These are phyloP conservation scores for Stylonectria norvegica DNA, from an alignment of 2,329 filamentous ascomycete genomes.

Conservation along the genomic window DNA sequence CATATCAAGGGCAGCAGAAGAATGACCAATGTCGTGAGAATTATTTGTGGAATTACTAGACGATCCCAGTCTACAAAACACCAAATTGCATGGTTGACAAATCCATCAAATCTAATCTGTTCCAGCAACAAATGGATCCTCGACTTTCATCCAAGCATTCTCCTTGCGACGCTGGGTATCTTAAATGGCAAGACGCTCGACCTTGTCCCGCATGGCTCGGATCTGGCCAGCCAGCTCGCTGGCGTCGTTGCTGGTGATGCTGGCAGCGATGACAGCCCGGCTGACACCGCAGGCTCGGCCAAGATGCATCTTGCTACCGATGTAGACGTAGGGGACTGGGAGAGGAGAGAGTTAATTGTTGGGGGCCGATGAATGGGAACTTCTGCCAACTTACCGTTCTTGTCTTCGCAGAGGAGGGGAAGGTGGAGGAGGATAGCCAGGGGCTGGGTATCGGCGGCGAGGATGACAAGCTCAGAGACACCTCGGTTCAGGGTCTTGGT, in stretches of 20 bases:
- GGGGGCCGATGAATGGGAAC: background rate
- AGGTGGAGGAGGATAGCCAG: constrained; percentile 86
- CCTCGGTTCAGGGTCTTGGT: constrained; percentile 91
- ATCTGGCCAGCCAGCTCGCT: constrained; percentile 87
- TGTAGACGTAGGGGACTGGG: constrained; percentile 59
- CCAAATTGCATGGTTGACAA: constrained; percentile 6
- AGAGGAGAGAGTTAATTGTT: constrained; percentile 11
- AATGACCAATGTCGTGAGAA: background rate
- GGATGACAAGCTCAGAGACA: constrained; percentile 82
- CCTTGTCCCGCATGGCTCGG: constrained; percentile 85
- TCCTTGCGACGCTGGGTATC: constrained; percentile 18
- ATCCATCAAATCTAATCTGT: constrained; percentile 11
- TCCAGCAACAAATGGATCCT: constrained; percentile 12
- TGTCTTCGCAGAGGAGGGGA: constrained; percentile 82
- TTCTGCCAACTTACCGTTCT: constrained; percentile 44
- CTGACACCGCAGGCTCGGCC: constrained; percentile 88
- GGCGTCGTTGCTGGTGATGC: constrained; percentile 89
- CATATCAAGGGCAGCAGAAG: too few species aligned
- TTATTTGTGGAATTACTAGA: background rate
- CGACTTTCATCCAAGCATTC: constrained; percentile 9
- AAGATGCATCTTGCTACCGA: constrained; percentile 77
- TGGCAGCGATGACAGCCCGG: constrained; percentile 79
- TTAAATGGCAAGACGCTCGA: constrained; percentile 93
- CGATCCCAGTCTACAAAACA: constrained; percentile 12
- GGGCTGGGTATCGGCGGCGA: constrained; percentile 84